phyloP scores from a whole-genome alignment of 2,329 filamentous ascomycete species.

The Falciphora oryzae region DNA sequence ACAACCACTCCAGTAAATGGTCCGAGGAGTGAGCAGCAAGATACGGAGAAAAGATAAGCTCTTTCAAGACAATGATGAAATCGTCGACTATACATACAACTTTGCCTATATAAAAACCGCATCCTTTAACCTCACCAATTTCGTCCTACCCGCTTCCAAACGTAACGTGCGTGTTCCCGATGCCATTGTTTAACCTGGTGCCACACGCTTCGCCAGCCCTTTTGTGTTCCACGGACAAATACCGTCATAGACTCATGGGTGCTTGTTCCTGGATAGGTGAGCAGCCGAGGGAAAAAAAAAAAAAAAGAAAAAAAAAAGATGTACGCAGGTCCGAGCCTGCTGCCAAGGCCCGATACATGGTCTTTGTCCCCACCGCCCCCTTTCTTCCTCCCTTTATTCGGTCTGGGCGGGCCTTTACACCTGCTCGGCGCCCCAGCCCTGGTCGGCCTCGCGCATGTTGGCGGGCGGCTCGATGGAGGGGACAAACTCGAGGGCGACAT shows the following conservation, averaged over 20 bases:
- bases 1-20: neutral
- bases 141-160: neutral
- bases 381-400: too few species aligned
- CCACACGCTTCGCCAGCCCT: too few species aligned
- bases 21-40: neutral
- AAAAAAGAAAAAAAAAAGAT: too few species aligned
- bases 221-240: neutral
- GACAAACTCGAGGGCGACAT: conserved; percentile 69
- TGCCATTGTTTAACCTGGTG: too few species aligned
- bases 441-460: conserved; percentile 75
- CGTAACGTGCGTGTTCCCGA: neutral
- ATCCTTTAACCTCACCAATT: neutral
- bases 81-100: neutral
- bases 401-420: conserved; percentile 41
- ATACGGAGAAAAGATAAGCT: neutral
- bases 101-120: neutral
- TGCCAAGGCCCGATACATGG: too few species aligned
- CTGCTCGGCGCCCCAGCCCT: conserved; percentile 72
- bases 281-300: too few species aligned
- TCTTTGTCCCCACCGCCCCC: too few species aligned
- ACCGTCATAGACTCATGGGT: neutral
- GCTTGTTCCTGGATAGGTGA: neutral
- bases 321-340: neutral
- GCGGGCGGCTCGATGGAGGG: conserved; percentile 73
- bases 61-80: neutral